Evolutionary conservation across 83 land plant genomes (phyloP), one percentile per base, ranked within the genome.

Genomic region (Picea mariana): DNA sequence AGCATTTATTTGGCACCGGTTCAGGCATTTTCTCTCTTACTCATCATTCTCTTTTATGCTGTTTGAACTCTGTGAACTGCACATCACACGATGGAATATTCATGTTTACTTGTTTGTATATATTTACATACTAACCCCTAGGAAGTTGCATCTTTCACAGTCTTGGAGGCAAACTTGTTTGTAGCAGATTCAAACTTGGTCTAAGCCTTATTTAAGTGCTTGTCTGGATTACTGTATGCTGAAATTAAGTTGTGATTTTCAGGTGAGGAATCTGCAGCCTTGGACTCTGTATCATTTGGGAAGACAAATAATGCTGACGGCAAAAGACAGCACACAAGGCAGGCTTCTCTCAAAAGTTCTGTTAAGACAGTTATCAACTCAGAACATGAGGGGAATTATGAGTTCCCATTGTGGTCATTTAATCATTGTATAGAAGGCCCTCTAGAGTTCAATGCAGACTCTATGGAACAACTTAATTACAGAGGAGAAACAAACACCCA

Each of bases 231-330:
- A 71, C 9, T 71, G 75, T 12, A 20, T 42, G 23, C 42, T 42
- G 9, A 20, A 42, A 69, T 12, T 40, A 20, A 8, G 34, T 17
- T 71, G 34, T 71, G 20, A 18, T 71, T 69, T 42, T 71, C 75
- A 71, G 75, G 75, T 71, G 75, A 71, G 6, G 75, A 71, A 44
- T 71, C 52, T 65, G 88, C 88, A 42, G 69, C 26, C 85, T 42
- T 88, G 90, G 90, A 85, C 85, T 23, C 77, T 88, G 64, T 38
- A 38, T 38, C 40, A 38, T 38, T 38, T 38, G 40, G 4, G 40
- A 38, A 38, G 40, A 38, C 40, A 38, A 38, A 38, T 38, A 38
- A 38, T 38, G 40, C 40, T 38, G 40, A 38, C 40, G 40, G 0
- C 4, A 38, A 38, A 38, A 5, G 40, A 38, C 40, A 38, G 4